Evolutionary conservation across 169 alveolate species (phyloP).

Genomic region (Cryptosporidium viatorum): DNA sequence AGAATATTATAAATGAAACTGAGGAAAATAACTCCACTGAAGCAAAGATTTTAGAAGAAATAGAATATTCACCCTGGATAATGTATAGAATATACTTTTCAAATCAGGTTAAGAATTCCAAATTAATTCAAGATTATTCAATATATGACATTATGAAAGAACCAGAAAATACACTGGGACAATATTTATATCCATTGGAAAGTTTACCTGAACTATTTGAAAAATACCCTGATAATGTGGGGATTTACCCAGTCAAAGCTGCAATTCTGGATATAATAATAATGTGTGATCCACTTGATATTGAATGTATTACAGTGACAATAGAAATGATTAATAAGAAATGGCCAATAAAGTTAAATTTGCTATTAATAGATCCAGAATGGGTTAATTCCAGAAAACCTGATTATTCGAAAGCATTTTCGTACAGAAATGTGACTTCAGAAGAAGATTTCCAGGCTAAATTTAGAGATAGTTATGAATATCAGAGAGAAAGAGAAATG

Average conservation of each 20-base stretch:
- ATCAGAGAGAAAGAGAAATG: background rate
- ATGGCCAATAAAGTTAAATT: constrained; percentile 56
- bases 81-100: constrained; percentile 55
- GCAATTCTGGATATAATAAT: constrained; percentile 27
- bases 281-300: constrained; percentile 71
- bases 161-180: constrained; percentile 62
- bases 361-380: constrained; percentile 60
- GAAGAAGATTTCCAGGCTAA: constrained; percentile 35
- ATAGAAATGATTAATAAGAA: constrained; percentile 44
- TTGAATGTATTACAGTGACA: constrained; percentile 47
- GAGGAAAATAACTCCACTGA: background rate
- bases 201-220: constrained; percentile 38
- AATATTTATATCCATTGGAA: constrained; percentile 43
- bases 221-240: constrained; percentile 22
- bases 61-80: constrained; percentile 68
- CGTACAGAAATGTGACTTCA: constrained; percentile 22
- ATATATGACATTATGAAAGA: constrained; percentile 69
- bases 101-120: constrained; percentile 14
- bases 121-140: constrained; percentile 14
- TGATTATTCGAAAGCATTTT: constrained; percentile 23
- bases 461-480: constrained; percentile 6
- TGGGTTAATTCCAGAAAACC: constrained; percentile 59
- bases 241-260: constrained; percentile 66
- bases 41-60: background rate
- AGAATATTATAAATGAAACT: background rate